Base-by-base conservation (phyloP, 1,284 basidiomycete genomes). In the Ceratobasidium theobromae region DNA sequence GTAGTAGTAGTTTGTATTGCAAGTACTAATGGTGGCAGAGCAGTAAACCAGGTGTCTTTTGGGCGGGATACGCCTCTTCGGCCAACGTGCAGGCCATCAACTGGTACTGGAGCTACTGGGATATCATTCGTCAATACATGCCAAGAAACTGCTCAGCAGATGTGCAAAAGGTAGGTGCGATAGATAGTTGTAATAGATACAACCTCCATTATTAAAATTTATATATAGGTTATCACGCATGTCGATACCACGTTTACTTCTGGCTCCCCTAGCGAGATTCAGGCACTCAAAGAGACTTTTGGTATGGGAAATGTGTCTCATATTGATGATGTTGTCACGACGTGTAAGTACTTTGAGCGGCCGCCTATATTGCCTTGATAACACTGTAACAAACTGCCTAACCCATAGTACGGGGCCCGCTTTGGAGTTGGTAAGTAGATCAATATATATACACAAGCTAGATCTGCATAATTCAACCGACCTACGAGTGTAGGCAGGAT, bases 61-160 rank as follows among this genome's bases (percentile, higher is more conserved):
- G 77, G 66, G 86, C 86, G 3, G 87, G 82, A 3, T 88, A 88
- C 72, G 82, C 84, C 1, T 88, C 87, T 1, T 90, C 87, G 14
- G 87, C 77, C 5, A 86, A 88, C 18, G 88, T 89, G 1, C 79
- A 90, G 75, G 83, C 85, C 2, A 38, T 53, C 28, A 53, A 53
- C 54, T 53, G 45, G 18, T 28, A 82, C 73, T 88, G 87, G 82
- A 78, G 78, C 64, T 90, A 89, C 73, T 89, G 87, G 74, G 86
- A 87, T 69, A 86, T 86, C 16, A 82, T 88, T 69, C 81, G 83
- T 8, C 78, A 84, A 69, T 78, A 84, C 71, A 89, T 89, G 86
- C 86, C 87, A 0, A 72, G 78, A 70, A 89, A 90, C 74, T 90
- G 88, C 75, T 88, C 86, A 11, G 80, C 84, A 0, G 88, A 90